Percentiles rank a stretch among this genome's conserved stretches.
Evolutionary conservation across 331 rosid genomes (phyloP).

Genomic region (Acacia pycnantha): DNA sequence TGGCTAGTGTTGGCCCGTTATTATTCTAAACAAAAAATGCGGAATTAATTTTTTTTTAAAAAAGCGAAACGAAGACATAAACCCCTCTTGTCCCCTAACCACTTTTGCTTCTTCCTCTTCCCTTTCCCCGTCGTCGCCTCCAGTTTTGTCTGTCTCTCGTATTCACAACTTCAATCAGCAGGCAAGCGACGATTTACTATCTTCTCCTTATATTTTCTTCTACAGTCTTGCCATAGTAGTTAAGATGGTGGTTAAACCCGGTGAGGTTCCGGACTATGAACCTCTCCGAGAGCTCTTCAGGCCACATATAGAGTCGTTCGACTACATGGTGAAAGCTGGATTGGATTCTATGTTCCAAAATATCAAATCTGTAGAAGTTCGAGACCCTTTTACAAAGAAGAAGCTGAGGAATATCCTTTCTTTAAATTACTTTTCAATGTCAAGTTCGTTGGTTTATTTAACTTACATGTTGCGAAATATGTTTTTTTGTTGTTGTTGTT

Average conservation of each 20-base stretch:
- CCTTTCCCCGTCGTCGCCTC: not conserved
- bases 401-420: conserved; percentile 83
- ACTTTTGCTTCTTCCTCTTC: not conserved
- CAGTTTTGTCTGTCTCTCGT: not conserved
- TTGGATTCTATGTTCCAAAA: conserved; percentile 42
- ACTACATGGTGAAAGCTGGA: conserved; percentile 59
- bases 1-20: not conserved
- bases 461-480: not conserved
- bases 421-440: not conserved
- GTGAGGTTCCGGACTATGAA: conserved; percentile 27
- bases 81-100: conserved; percentile 23
- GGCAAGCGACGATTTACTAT: not conserved
- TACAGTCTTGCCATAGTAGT: not conserved
- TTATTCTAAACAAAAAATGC: not conserved
- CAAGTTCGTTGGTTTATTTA: not conserved
- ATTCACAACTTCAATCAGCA: not conserved
- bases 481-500: not conserved
- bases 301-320: conserved; percentile 83
- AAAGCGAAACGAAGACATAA: not conserved
- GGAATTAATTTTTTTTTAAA: too few relatives aligned
- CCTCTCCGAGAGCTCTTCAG: conserved; percentile 58
- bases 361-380: conserved; percentile 52
- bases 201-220: not conserved
- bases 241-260: conserved; percentile 39
- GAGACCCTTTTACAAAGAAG: conserved; percentile 40